phyloP scores from a whole-genome alignment of 2,329 filamentous ascomycete genomes.

The Truncatella angustata region DNA sequence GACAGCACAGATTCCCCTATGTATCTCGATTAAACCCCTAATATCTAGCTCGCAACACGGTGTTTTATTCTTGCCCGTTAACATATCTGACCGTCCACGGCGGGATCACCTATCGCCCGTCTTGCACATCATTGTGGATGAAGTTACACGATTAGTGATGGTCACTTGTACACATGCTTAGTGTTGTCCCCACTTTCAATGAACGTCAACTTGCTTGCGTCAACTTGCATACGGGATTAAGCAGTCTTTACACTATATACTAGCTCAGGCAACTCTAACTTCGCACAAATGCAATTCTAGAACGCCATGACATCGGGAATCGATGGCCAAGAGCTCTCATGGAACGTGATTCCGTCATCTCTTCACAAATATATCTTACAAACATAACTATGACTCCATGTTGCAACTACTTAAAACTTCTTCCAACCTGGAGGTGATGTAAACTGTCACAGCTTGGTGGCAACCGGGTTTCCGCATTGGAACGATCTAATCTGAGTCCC shows the following conservation, averaged over 20 bases:
- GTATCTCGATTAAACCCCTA: too few species aligned
- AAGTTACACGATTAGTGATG: not conserved
- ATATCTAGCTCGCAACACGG: not conserved
- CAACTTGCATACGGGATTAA: not conserved
- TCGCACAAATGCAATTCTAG: not conserved
- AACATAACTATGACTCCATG: too few species aligned
- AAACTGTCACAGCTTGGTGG: not conserved
- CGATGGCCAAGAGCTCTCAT: too few species aligned
- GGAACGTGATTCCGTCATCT: too few species aligned
- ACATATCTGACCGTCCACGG: not conserved
- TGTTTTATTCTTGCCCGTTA: not conserved
- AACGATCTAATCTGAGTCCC: not conserved
- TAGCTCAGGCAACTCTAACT: not conserved
- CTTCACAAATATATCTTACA: too few species aligned
- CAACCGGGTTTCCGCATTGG: not conserved
- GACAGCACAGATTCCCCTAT: too few species aligned
- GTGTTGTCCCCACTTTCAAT: not conserved
- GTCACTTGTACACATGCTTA: not conserved
- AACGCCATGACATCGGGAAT: not conserved
- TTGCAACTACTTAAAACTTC: too few species aligned
- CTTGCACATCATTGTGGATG: not conserved
- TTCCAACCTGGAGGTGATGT: too few species aligned
- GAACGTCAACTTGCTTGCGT: conserved; percentile 1
- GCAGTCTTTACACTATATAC: not conserved
- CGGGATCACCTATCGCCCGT: not conserved